phyloP scores from a whole-genome alignment of 2,329 filamentous ascomycete genomes.

The Amauroascus verrucosus region DNA sequence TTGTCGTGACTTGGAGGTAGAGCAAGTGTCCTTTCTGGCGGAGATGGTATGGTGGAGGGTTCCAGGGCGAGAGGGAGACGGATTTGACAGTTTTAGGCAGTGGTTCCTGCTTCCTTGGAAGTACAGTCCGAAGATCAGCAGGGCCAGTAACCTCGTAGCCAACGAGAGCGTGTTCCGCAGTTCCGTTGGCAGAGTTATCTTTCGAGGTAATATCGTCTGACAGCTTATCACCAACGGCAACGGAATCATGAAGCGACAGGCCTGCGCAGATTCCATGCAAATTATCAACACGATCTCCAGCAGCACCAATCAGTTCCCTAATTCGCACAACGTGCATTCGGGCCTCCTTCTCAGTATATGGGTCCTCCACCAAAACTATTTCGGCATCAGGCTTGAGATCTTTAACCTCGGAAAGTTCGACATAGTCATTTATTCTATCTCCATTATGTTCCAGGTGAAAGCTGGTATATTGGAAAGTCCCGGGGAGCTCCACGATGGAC shows the following conservation, averaged over 20 bases:
- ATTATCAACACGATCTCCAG: slow-evolving; percentile 76
- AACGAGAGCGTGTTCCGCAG: slow-evolving; percentile 48
- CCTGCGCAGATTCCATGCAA: slow-evolving; percentile 79
- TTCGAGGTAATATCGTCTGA: slow-evolving; percentile 27
- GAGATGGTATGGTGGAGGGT: slow-evolving; percentile 84
- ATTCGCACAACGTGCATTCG: slow-evolving; percentile 87
- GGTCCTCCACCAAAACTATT: slow-evolving; percentile 76
- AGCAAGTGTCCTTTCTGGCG: slow-evolving; percentile 86
- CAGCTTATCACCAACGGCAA: slow-evolving; percentile 42
- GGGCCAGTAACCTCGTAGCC: slow-evolving; percentile 68
- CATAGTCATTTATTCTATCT: slow-evolving; percentile 85
- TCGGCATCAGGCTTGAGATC: slow-evolving; percentile 68
- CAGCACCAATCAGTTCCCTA: slow-evolving; percentile 83
- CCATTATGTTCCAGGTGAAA: slow-evolving; percentile 93
- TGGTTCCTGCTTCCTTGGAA: slow-evolving; percentile 56
- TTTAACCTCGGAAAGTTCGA: slow-evolving; percentile 80
- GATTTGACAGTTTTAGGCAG: slow-evolving; percentile 85
- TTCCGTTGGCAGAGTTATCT: slow-evolving; percentile 29
- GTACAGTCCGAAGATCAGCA: slow-evolving; percentile 57
- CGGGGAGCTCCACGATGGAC: slow-evolving; percentile 84
- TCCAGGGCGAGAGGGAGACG: slow-evolving; percentile 85
- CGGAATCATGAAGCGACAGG: slow-evolving; percentile 72
- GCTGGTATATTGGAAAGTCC: slow-evolving; percentile 94
- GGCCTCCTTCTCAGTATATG: slow-evolving; percentile 97
- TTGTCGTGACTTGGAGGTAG: slow-evolving; percentile 79